Evolutionary conservation across 345 rosid genomes (phyloP).

Genomic region (Nephelium lappaceum): DNA sequence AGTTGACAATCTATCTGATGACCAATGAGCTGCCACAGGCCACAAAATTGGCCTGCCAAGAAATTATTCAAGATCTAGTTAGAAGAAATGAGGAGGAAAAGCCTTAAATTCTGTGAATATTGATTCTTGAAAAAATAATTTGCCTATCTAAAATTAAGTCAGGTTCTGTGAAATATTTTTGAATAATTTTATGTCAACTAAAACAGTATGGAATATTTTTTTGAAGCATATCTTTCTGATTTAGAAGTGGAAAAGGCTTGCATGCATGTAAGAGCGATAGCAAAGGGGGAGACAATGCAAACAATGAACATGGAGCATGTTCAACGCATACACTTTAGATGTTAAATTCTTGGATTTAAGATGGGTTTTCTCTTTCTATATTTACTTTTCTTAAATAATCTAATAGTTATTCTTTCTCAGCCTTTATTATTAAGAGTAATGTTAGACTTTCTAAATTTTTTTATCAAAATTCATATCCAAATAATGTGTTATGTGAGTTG

Average conservation of each 20-base stretch:
- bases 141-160: too few relatives aligned
- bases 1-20: not conserved
- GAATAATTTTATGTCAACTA: not conserved
- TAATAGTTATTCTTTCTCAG: too few relatives aligned
- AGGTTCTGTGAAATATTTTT: too few relatives aligned
- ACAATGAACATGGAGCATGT: constrained; percentile 2
- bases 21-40: constrained; percentile 5
- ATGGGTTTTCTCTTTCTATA: not conserved
- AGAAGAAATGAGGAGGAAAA: not conserved
- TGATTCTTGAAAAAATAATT: too few relatives aligned
- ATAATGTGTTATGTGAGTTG: too few relatives aligned
- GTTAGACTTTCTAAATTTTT: too few relatives aligned
- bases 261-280: not conserved
- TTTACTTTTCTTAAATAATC: not conserved
- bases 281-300: not conserved
- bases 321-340: not conserved
- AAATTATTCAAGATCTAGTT: constrained; percentile 12
- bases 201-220: not conserved
- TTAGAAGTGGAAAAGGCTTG: not conserved
- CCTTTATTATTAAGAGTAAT: too few relatives aligned
- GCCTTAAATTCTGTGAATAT: not conserved
- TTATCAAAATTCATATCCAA: too few relatives aligned
- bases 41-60: constrained; percentile 11
- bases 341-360: not conserved
- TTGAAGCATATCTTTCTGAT: not conserved